These are phyloP conservation scores for Magnusiomyces suaveolens DNA, from an alignment of 1,139 yeast genomes.

Conservation along the genomic window DNA sequence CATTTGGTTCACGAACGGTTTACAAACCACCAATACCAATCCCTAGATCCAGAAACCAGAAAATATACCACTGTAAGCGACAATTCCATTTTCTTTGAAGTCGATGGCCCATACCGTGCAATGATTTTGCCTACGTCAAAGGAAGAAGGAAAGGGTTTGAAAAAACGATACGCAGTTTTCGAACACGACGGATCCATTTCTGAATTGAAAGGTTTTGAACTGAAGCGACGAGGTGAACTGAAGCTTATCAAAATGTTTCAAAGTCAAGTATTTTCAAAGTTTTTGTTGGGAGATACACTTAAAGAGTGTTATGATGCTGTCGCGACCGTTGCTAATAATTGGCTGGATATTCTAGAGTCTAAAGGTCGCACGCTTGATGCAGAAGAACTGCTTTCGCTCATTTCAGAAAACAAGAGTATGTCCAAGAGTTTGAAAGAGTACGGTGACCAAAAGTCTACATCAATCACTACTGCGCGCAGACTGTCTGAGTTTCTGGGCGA, in stretches of 20 bases:
- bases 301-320: slow-evolving; percentile 81
- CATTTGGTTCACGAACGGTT: slow-evolving; percentile 83
- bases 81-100: slow-evolving; percentile 93
- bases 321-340: slow-evolving; percentile 85
- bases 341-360: slow-evolving; percentile 89
- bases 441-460: slow-evolving; percentile 83
- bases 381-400: slow-evolving; percentile 85
- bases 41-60: slow-evolving; percentile 58
- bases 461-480: slow-evolving; percentile 89
- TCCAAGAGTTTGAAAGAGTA: slow-evolving; percentile 84
- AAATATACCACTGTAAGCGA: slow-evolving; percentile 74
- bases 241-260: slow-evolving; percentile 91
- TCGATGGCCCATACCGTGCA: slow-evolving; percentile 97
- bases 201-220: slow-evolving; percentile 91
- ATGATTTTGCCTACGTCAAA: slow-evolving; percentile 96
- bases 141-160: slow-evolving; percentile 94
- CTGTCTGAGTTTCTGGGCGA: slow-evolving; percentile 94
- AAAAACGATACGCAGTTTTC: slow-evolving; percentile 94
- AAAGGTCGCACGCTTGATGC: slow-evolving; percentile 84
- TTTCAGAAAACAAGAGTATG: slow-evolving; percentile 96
- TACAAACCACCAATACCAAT: slow-evolving; percentile 93
- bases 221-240: slow-evolving; percentile 93
- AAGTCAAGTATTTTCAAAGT: slow-evolving; percentile 83
- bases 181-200: slow-evolving; percentile 91
- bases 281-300: slow-evolving; percentile 72